Evolutionary conservation across 495 filamentous ascomycete species (phyloP), one percentile per base, ranked within the genome.

Genomic region (Neurospora sp.): DNA sequence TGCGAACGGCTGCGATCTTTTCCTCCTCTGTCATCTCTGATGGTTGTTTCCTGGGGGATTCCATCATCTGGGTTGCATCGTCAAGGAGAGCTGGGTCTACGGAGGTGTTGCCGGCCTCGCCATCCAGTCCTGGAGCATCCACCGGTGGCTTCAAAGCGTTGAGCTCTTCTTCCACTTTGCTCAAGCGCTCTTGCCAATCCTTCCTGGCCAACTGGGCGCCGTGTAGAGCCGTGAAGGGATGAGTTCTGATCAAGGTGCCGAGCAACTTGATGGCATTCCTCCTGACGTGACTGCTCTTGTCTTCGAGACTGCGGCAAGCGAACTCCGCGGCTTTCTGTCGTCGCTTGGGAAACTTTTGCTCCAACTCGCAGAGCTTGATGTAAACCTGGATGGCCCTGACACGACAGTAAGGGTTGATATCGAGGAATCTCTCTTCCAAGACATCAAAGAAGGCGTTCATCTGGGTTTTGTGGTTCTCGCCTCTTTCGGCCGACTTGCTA

Each of bases 391-490:
- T 94, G 4, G 92, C 90, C 75, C 96, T 87, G 81, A 91, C 94
- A 72, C 96, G 89, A 81, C 94, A 97, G 82, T 99, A 99, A 0
- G 95, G 96, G 80, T 98, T 99, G 77, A 97, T 89, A 76, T 99
- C 96, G 44, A 98, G 85, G 82, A 99, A 98, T 4, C 96, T 89
- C 82, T 98, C 94, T 77, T 99, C 94, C 1, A 99, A 85, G 0
- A 98, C 92, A 75, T 98, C 94, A 75, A 98, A 98, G 83, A 98
- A 99, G 18, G 93, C 93, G 73, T 96, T 95, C 73, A 98, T 92
- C 77, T 98, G 96, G 0, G 89, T 91, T 81, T 98, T 96, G 83
- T 93, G 91, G 77, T 94, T 94, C 74, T 97, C 95, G 75, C 90
- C 91, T 45, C 91, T 86, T 78, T 98, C 95, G 82, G 94, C 93